Base-by-base conservation (phyloP, 306 rosid species). In the Ochetophila trinervis region DNA sequence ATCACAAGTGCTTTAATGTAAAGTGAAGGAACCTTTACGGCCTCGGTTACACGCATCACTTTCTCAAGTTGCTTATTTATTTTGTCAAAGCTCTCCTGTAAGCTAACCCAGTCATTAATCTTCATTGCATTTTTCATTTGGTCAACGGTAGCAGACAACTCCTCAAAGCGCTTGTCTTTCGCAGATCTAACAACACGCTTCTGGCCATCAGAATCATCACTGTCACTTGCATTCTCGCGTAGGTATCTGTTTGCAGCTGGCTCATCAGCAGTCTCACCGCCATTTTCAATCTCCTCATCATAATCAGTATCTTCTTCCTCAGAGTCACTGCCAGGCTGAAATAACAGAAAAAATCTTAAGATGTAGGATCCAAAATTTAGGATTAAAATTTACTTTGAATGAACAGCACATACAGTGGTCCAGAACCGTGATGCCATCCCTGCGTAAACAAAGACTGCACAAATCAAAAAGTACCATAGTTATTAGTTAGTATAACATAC, bases 91-190 rank as follows among this genome's bases (percentile, higher is more conserved):
- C 87, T 85, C 87, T 94, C 99, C 48, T 90, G 99, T 79, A 94
- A 75, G 80, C 95, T 86, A 13, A 94, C 99, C 97, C 99, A 94
- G 32, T 94, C 99, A 55, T 94, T 94, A 35, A 94, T 94, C 67
- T 94, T 94, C 85, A 88, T 90, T 0, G 97, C 99, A 82, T 94
- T 94, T 80, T 86, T 90, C 95, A 94, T 88, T 76, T 94, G 99
- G 32, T 90, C 96, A 2, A 86, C 94, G 0, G 99, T 86, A 2
- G 95, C 82, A 21, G 85, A 79, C 87, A 90, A 76, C 72, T 94
- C 97, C 73, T 94, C 96, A 2, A 88, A 90, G 0, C 99, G 85
- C 83, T 94, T 94, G 62, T 88, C 99, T 67, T 90, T 90, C 0
- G 96, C 91, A 0, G 99, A 94, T 66, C 82, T 77, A n/a, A 94